Percentiles rank a stretch among this genome's conserved stretches.
These are phyloP conservation scores for Rickenella mellea DNA, from an alignment of 768 basidiomycete genomes.

Conservation along the genomic window DNA sequence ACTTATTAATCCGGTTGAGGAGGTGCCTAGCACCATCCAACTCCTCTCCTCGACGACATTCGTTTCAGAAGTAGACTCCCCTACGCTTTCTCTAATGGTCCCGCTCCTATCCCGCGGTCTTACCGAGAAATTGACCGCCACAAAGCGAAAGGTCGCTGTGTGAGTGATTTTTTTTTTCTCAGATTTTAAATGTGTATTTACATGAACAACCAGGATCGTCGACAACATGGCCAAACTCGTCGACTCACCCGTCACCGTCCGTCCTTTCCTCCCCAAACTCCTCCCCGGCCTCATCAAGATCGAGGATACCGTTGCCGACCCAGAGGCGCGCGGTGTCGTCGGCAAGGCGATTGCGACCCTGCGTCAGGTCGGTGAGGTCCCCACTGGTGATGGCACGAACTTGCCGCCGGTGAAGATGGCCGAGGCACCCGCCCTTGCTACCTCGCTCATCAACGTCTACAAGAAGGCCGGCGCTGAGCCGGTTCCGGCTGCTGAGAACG, in stretches of 20 bases:
- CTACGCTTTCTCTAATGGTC: conserved; percentile 96
- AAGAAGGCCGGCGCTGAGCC: conserved; percentile 67
- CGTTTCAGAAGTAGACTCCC: conserved; percentile 98
- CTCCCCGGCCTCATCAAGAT: conserved; percentile 95
- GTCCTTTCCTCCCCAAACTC: conserved; percentile 93
- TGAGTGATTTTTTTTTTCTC: conserved; percentile 29
- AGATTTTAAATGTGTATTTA: neutral
- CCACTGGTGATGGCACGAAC: conserved; percentile 82
- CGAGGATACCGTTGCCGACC: conserved; percentile 90
- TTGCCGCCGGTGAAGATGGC: conserved; percentile 77
- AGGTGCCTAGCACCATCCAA: conserved; percentile 90
- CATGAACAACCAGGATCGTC: conserved; percentile 50
- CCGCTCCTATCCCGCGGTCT: conserved; percentile 92
- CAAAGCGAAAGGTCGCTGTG: conserved; percentile 97
- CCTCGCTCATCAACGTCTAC: conserved; percentile 67
- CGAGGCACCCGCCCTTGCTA: conserved; percentile 57
- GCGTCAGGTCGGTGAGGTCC: conserved; percentile 89
- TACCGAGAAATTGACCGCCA: conserved; percentile 88
- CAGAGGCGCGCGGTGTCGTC: conserved; percentile 92
- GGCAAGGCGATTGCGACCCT: conserved; percentile 90
- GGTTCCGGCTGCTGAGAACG: conserved; percentile 47
- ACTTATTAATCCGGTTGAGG: conserved; percentile 98
- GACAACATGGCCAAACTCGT: conserved; percentile 99
- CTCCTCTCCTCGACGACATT: conserved; percentile 98
- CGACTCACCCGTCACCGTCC: conserved; percentile 88